Evolutionary conservation across 768 basidiomycete species (phyloP).

Genomic region (Asterophora parasitica): DNA sequence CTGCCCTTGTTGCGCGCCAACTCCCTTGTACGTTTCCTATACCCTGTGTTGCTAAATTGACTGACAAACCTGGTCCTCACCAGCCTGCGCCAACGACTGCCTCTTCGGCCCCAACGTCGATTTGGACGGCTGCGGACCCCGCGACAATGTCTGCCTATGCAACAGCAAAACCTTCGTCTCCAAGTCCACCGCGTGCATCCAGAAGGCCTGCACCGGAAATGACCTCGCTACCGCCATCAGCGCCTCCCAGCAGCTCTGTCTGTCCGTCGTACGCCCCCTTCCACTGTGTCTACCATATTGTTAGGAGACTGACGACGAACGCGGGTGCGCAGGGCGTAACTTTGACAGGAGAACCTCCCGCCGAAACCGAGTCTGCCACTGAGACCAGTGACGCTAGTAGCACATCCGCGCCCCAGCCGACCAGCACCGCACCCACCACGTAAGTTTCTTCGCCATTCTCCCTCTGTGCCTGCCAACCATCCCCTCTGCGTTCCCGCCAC

Average conservation of each 20-base stretch:
- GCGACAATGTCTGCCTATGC: slow-evolving; percentile 61
- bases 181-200: slow-evolving; percentile 45
- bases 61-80: neutral
- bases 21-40: slow-evolving; percentile 30
- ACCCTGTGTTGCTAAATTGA: neutral
- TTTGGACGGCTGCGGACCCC: slow-evolving; percentile 37
- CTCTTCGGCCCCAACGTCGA: slow-evolving; percentile 32
- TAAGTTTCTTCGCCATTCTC: neutral
- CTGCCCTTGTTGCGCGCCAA: slow-evolving; percentile 31
- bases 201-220: slow-evolving; percentile 35
- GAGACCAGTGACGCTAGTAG: no score
- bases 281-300: no score
- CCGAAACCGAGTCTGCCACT: slow-evolving; percentile 1
- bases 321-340: slow-evolving; percentile 44
- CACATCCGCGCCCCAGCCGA: slow-evolving; percentile 2
- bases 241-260: slow-evolving; percentile 39
- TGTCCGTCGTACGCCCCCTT: slow-evolving; percentile 39
- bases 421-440: slow-evolving; percentile 9
- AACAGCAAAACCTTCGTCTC: slow-evolving; percentile 38
- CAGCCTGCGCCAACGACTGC: slow-evolving; percentile 53
- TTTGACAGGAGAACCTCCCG: slow-evolving; percentile 28
- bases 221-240: slow-evolving; percentile 43
- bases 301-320: neutral
- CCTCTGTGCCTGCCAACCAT: neutral
- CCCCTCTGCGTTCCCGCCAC: no score